phyloP scores from a whole-genome alignment of 2,329 filamentous ascomycete species.

The Penicillium brevicompactum region DNA sequence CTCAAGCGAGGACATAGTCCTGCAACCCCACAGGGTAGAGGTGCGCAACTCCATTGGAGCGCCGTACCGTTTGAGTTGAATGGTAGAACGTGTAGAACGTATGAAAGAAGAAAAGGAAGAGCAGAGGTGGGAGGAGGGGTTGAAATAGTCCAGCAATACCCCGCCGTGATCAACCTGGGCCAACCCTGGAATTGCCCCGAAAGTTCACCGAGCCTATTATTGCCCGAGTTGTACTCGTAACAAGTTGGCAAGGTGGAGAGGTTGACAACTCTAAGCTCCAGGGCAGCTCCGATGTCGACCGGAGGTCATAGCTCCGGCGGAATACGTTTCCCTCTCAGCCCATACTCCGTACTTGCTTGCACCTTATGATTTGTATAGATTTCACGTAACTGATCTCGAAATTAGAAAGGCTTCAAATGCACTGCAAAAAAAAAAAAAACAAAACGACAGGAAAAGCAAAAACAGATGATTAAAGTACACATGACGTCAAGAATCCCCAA shows the following conservation, averaged over 20 bases:
- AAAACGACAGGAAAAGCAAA: conserved; percentile 8
- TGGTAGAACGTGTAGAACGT: not conserved
- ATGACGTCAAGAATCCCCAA: conserved; percentile 9
- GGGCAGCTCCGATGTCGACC: not conserved
- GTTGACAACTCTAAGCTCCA: conserved; percentile 9
- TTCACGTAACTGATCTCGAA: not conserved
- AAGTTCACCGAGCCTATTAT: conserved; percentile 18
- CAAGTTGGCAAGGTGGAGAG: not conserved
- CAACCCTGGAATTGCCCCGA: not conserved
- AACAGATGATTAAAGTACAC: conserved; percentile 18
- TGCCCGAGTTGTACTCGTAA: not conserved
- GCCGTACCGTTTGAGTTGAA: conserved; percentile 27
- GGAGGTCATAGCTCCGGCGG: not conserved
- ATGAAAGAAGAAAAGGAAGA: conserved; percentile 6
- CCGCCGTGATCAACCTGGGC: conserved; percentile 13
- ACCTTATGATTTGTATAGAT: not conserved
- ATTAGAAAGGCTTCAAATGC: conserved; percentile 23
- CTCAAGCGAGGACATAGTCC: conserved; percentile 28
- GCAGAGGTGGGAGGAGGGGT: conserved; percentile 17
- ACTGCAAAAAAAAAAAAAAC: conserved; percentile 12
- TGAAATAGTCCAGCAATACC: conserved; percentile 17
- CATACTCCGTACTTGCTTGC: not conserved
- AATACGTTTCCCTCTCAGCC: not conserved
- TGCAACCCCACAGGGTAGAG: conserved; percentile 13
- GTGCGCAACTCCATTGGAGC: conserved; percentile 34